Evolutionary conservation across 2,329 filamentous ascomycete species (phyloP), one percentile per base, ranked within the genome.

Genomic region (Fusarium zealandicum): DNA sequence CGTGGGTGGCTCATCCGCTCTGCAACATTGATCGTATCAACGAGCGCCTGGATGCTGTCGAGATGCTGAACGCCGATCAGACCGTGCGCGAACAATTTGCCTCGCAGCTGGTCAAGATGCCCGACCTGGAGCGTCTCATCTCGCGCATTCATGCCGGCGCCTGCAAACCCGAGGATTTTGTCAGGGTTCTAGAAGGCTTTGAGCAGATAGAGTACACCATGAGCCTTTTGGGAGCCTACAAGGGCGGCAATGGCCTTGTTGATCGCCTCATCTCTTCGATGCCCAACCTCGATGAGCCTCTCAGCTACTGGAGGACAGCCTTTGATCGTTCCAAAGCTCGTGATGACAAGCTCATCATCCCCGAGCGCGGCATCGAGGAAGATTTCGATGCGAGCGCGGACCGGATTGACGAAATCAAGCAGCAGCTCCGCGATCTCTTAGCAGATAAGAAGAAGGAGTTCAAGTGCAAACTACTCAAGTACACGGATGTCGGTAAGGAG

Each of bases 191-290:
- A 0, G 93, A 98, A 72, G 95, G 95, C 0, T 99, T 97, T 65
- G 95, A 98, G 76, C 93, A 97, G 74, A 98, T 99, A 38, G 92
- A 97, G 59, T 95, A 96, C 72, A 96, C 93, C 1, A 91, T 96
- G 82, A 84, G 86, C 44, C 81, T 98, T 17, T 82, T 98, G 1
- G 81, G 83, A 39, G 82, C 87, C 8, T 90, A 90, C 65, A 85
- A 88, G 46, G 84, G 87, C n/a, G 90, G 89, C 3, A 88, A 92
- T 42, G 90, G 92, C 3, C 82, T 98, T 3, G 89, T 99, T 35
- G 90, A 92, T 51, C 87, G 92, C 46, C 83, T 99, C 32, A 86
- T 98, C 36, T 77, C 84, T 0, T 82, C 88, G 1, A 96, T 99
- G 92, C 95, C 95, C 0, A 84, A 96, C 68, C 82, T 99, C 3